phyloP scores from a whole-genome alignment of 169 alveolate species.

The Amoebophrya sp. region DNA sequence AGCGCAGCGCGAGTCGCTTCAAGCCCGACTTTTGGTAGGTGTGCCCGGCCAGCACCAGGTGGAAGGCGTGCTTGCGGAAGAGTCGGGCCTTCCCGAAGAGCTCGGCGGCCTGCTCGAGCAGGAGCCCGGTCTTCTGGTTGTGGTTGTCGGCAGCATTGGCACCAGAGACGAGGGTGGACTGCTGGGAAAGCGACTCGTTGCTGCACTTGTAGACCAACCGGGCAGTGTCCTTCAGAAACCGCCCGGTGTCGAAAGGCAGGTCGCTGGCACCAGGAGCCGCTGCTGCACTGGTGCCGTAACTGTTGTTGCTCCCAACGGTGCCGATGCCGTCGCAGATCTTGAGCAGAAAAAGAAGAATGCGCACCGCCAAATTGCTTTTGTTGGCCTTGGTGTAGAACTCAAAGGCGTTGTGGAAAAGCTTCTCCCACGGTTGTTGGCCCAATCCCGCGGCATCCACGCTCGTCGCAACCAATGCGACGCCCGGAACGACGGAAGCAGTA shows the following conservation, averaged over 20 bases:
- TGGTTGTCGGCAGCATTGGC: too few relatives aligned
- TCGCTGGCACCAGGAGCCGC: background rate
- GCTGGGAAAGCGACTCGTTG: background rate
- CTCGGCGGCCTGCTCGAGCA: background rate
- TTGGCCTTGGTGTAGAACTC: background rate
- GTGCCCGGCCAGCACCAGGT: background rate
- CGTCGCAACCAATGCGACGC: background rate
- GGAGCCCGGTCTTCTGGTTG: background rate
- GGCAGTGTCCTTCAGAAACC: background rate
- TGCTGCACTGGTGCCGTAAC: background rate
- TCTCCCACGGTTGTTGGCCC: background rate
- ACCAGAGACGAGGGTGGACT: too few relatives aligned
- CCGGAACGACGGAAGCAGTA: background rate
- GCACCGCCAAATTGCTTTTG: background rate
- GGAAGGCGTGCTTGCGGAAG: background rate
- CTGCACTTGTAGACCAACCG: background rate
- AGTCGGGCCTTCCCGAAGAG: background rate
- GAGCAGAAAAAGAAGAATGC: background rate
- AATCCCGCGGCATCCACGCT: background rate
- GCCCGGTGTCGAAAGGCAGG: background rate
- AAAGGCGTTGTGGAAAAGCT: background rate
- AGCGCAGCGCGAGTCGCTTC: background rate
- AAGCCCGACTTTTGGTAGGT: background rate
- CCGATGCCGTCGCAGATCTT: background rate
- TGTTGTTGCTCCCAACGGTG: background rate